Base-by-base conservation (phyloP, 148 eudicot species). In the Drosera capensis region DNA sequence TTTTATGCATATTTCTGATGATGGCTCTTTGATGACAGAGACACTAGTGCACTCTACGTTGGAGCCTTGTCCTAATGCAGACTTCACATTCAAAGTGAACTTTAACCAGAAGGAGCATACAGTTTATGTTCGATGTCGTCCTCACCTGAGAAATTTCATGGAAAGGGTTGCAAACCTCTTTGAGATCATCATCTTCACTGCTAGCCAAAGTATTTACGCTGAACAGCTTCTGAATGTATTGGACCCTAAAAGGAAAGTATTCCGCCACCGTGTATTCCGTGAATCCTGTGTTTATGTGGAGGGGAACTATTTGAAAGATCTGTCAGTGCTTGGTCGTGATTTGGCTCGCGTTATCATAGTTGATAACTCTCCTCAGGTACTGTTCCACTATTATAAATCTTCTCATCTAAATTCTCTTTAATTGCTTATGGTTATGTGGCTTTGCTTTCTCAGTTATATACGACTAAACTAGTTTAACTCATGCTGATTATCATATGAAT, bases 281-380 rank as follows among this genome's bases (percentile, higher is more conserved):
- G 97, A 90, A 44, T 90, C 97, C 1, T 90, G 97, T 66, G 80
- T 90, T 40, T 73, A 54, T 52, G 81, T 90, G 40, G 97, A 90
- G 26, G 95, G 95, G 40, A 90, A 84, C 66, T 90, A 90, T 67
- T 67, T 90, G 20, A 90, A 90, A 62, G 97, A 90, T 64, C 58
- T 90, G 46, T 62, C 97, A 23, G 72, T 84, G 75, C 95, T 90
- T 57, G 97, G 95, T 48, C 97, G 97, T 59, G 97, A 90, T 70
- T 67, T 90, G 52, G 53, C 97, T 8, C 90, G 64, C 5, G 84
- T 84, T 23, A 66, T 80, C 47, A 84, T 88, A 54, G 57, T 88
- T 25, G 97, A 90, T 62, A 90, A 90, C 52, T 90, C 97, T 42
- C 97, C 97, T 15, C 97, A 90, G 97, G 97, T 90, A 75, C 40